These are phyloP conservation scores for Nakazawaea laoshanensis DNA, from an alignment of 805 yeast species.

Conservation along the genomic window DNA sequence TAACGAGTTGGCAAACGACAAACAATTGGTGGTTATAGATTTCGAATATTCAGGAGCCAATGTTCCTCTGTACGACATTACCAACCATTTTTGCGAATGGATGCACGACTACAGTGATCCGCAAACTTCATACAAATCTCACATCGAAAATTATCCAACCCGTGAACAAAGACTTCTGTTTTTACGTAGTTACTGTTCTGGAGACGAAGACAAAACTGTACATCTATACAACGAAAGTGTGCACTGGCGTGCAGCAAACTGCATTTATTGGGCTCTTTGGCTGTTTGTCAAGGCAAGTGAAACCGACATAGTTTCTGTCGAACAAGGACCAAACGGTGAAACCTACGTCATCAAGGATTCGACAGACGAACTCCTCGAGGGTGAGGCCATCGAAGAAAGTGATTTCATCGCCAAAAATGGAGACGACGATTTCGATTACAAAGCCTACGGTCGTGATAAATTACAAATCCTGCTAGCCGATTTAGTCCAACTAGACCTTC, in stretches of 20 bases:
- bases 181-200: constrained; percentile 70
- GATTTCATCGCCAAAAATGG: constrained; percentile 15
- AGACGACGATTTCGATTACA: constrained; percentile 68
- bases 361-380: constrained; percentile 18
- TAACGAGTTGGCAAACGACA: constrained; percentile 27
- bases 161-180: constrained; percentile 62
- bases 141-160: constrained; percentile 54
- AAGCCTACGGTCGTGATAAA: constrained; percentile 70
- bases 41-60: constrained; percentile 94
- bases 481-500: constrained; percentile 39
- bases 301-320: neutral
- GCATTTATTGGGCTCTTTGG: constrained; percentile 85
- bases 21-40: constrained; percentile 84
- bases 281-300: constrained; percentile 66
- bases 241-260: constrained; percentile 76
- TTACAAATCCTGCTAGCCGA: constrained; percentile 70
- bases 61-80: constrained; percentile 81
- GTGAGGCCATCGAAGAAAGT: constrained; percentile 17
- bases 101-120: constrained; percentile 85
- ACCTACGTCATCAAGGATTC: constrained; percentile 27
- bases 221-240: constrained; percentile 55
- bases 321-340: constrained; percentile 49
- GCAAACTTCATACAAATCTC: constrained; percentile 42
- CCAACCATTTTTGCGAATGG: constrained; percentile 95
- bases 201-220: constrained; percentile 20